These are phyloP conservation scores for Chlorella sp. DNA, from an alignment of 139 green algal genomes.

Conservation along the genomic window DNA sequence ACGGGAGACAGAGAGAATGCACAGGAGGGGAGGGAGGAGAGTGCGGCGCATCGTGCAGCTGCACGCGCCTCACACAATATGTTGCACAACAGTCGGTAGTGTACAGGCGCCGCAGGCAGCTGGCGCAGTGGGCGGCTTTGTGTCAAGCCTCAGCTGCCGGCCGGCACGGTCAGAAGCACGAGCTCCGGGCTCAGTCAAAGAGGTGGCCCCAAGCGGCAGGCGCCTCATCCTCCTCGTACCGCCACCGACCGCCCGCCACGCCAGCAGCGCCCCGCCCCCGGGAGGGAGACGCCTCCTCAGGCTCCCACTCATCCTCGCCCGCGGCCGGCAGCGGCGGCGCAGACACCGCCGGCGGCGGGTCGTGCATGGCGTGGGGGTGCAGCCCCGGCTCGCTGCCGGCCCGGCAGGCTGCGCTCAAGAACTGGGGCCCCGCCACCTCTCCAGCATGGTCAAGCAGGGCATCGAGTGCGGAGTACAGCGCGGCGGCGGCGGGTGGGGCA, in stretches of 20 bases:
- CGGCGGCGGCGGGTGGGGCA: conserved; percentile 57
- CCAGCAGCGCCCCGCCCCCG: too few species aligned
- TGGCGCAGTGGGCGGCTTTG: not conserved
- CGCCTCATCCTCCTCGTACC: too few species aligned
- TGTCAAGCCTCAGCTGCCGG: too few species aligned
- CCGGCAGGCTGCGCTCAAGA: not conserved
- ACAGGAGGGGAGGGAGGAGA: not conserved
- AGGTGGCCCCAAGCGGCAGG: too few species aligned
- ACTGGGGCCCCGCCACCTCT: not conserved
- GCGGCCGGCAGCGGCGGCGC: not conserved
- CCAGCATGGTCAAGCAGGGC: conserved; percentile 29
- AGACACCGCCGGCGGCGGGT: not conserved
- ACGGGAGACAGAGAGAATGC: not conserved
- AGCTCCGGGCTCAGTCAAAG: too few species aligned
- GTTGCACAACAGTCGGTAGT: too few species aligned
- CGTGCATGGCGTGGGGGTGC: too few species aligned
- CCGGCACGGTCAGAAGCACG: too few species aligned
- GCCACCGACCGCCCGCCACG: too few species aligned
- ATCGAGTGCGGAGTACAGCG: conserved; percentile 59
- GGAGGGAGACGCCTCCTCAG: not conserved
- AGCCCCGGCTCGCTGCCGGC: not conserved
- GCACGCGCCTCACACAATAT: too few species aligned
- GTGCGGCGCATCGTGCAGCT: not conserved
- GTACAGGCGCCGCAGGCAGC: not conserved
- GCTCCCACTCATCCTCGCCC: conserved; percentile 8